Conservation (phyloP, 352 stramenopile genomes). For the Pythium aquatile region DNA sequence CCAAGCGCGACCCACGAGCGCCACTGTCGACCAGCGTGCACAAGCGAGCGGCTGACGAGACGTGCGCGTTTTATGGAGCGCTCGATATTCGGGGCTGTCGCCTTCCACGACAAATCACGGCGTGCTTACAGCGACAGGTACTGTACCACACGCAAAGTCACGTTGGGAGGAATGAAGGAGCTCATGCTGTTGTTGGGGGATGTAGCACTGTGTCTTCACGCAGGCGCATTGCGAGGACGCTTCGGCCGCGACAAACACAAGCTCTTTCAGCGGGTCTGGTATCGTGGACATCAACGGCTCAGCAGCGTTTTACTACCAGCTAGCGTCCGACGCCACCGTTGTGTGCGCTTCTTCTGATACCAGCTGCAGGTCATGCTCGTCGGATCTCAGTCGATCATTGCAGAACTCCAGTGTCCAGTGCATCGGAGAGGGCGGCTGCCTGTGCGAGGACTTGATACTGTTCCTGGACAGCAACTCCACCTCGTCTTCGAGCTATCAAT, state of each 20-base stretch:
- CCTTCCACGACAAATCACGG: not conserved
- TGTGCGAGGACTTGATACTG: not conserved
- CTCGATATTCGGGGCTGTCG: not conserved
- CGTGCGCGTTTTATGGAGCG: constrained; percentile 1
- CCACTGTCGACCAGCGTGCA: not conserved
- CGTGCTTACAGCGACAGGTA: not conserved
- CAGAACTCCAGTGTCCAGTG: not conserved
- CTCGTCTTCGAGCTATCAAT: not conserved
- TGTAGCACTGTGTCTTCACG: not conserved
- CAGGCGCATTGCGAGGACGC: not conserved
- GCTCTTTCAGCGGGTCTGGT: not conserved
- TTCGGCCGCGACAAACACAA: not conserved
- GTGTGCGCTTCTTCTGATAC: not conserved
- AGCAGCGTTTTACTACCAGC: not conserved
- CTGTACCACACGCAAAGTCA: not conserved
- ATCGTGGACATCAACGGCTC: not conserved
- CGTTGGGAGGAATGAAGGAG: no score
- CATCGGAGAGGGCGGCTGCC: not conserved
- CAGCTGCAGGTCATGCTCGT: not conserved
- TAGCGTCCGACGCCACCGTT: not conserved
- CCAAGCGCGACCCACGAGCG: not conserved
- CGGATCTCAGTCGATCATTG: not conserved
- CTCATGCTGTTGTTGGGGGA: not conserved
- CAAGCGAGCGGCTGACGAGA: not conserved
- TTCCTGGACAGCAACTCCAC: not conserved